Base-by-base conservation (phyloP, 371 early-diverging fungal species). In the Haplosporangium sp. region DNA sequence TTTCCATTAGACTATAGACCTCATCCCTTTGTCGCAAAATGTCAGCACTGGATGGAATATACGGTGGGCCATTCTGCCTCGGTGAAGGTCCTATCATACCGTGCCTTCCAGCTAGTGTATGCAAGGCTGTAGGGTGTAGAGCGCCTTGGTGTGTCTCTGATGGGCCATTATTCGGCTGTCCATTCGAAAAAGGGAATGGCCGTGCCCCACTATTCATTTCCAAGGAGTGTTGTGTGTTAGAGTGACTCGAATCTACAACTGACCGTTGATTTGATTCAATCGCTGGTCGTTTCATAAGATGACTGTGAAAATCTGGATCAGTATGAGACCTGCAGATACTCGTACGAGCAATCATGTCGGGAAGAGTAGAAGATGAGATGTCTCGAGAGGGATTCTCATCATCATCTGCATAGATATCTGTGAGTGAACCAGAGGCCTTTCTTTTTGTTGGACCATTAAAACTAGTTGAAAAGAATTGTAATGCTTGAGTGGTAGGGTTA, bases 1-100 rank as follows among this genome's bases (percentile, higher is more conserved):
- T 69, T 38, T 74, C 69, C 52, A 74, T 74, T 45, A 74, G 47
- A 35, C 69, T 74, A 52, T 68, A 74, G 15, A 68, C 74, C n/a
- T 74, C 74, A 13, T 74, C 74, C 6, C 69, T 68, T 15, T 68
- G 74, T 3, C 69, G 74, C 58, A 68, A 40, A 53, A 74, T 20
- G n/a, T 74, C 69, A 11, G 62, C 66, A 38, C 65, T 44, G 3
- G 64, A 39, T 7, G 39, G 44, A 3, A 68, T 52, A 53, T 53
- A 68, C 19, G 69, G 44, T 1, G 61, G 9, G 34, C 37, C 2
- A 13, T 35, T 52, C 35, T 48, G 60, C 3, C 47, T 67, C 15
- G 60, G 38, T 27, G 60, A 48, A 8, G 61, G 68, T 34, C 69
- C 61, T 34, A 68, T 68, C 6, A 52, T 61, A 4, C 65, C 65